These are phyloP conservation scores for Hypoxylon sp. DNA, from an alignment of 2,329 filamentous ascomycete species.

Conservation along the genomic window DNA sequence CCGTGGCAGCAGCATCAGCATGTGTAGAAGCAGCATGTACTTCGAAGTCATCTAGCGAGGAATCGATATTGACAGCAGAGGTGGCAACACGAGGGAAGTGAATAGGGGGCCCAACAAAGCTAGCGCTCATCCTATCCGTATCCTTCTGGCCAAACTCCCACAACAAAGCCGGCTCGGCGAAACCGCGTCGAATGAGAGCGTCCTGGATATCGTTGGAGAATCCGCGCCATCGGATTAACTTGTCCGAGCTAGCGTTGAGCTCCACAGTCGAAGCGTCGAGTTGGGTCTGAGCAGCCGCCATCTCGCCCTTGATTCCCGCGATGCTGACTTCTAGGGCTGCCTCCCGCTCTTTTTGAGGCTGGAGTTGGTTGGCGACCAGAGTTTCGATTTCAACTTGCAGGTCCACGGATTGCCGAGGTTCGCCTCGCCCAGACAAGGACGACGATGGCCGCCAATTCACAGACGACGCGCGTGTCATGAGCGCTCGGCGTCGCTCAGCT, in stretches of 20 bases:
- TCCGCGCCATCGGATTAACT: slow-evolving; percentile 16
- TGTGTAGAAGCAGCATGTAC: background rate
- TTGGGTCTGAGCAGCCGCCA: slow-evolving; percentile 1
- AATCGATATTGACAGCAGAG: background rate
- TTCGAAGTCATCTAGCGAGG: background rate
- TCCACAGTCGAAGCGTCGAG: slow-evolving; percentile 1
- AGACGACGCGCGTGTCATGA: slow-evolving; percentile 4
- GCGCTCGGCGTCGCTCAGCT: slow-evolving; percentile 9
- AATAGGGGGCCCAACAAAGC: background rate
- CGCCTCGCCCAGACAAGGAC: background rate
- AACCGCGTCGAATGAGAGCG: slow-evolving; percentile 11
- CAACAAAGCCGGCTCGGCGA: slow-evolving; percentile 13
- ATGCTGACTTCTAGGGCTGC: slow-evolving; percentile 1
- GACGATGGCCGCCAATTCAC: slow-evolving; percentile 6
- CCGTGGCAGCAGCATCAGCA: background rate
- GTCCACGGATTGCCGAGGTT: slow-evolving; percentile 1
- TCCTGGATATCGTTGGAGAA: slow-evolving; percentile 17
- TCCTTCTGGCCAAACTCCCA: slow-evolving; percentile 12
- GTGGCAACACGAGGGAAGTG: background rate
- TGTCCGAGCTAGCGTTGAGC: slow-evolving; percentile 12
- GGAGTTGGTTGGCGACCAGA: slow-evolving; percentile 1
- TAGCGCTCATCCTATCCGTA: background rate
- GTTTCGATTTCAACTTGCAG: slow-evolving; percentile 2
- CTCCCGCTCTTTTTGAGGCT: background rate
- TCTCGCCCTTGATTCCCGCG: background rate